Percentiles rank a stretch among this genome's conserved stretches.
phyloP scores from a whole-genome alignment of 1,284 basidiomycete genomes.

The Garcileccinum viscosum region DNA sequence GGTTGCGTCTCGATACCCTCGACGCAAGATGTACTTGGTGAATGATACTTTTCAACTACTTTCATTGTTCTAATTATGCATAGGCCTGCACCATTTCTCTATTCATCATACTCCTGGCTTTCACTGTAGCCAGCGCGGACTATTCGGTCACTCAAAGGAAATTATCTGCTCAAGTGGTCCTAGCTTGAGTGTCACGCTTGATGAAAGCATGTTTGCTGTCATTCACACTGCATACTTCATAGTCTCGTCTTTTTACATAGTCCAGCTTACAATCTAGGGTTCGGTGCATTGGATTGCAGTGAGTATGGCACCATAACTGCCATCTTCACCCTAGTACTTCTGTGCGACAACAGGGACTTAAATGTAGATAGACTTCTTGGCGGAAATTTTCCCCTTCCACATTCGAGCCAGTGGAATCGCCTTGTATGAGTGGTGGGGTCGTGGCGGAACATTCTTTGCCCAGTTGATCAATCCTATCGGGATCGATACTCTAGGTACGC shows the following conservation, averaged over 20 bases:
- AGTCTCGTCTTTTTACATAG: constrained; percentile 1
- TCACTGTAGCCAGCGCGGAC: background rate
- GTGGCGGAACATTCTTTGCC: background rate
- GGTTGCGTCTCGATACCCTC: background rate
- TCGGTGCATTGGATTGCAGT: background rate
- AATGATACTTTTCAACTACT: background rate
- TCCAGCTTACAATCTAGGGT: background rate
- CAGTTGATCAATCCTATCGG: background rate
- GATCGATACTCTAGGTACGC: background rate
- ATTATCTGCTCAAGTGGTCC: background rate
- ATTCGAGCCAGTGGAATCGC: background rate
- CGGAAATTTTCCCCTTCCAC: background rate
- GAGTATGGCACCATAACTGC: background rate
- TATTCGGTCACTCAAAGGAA: background rate
- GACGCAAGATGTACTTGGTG: background rate
- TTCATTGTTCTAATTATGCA: background rate
- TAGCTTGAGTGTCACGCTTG: background rate
- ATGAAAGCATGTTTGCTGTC: background rate
- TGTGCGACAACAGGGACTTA: background rate
- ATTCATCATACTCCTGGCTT: background rate
- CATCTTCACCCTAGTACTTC: background rate
- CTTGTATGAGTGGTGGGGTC: background rate
- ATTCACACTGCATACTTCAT: background rate
- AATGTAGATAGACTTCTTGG: background rate
- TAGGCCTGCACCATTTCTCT: background rate